These are phyloP conservation scores for Diversispora epigaea DNA, from an alignment of 192 early-diverging fungal species.

Conservation along the genomic window DNA sequence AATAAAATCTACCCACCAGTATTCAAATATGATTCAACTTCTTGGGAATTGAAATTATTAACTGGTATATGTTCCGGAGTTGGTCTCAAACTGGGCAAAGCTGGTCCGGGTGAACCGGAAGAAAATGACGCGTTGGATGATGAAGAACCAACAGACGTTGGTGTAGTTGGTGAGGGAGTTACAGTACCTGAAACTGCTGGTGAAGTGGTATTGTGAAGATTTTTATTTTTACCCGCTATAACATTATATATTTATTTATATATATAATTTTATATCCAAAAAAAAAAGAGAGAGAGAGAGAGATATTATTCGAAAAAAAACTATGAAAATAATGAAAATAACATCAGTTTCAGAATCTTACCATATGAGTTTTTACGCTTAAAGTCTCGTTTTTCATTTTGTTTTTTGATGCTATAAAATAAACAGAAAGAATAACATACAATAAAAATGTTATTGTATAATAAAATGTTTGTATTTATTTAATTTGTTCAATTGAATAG, in stretches of 20 bases:
- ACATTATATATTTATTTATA: neutral
- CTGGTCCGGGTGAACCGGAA: neutral
- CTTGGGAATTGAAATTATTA: constrained; percentile 30
- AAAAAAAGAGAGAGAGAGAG: too few relatives aligned
- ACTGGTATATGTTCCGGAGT: constrained; percentile 25
- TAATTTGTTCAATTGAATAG: too few relatives aligned
- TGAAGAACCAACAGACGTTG: neutral
- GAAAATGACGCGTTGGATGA: neutral
- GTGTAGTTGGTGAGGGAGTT: too few relatives aligned
- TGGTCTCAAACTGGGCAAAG: constrained; percentile 14
- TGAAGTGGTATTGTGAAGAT: neutral
- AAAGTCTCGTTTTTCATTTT: constrained; percentile 16
- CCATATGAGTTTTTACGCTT: constrained; percentile 26
- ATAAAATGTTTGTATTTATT: neutral
- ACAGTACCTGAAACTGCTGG: constrained; percentile 5
- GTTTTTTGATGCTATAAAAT: constrained; percentile 24
- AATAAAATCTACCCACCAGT: constrained; percentile 4
- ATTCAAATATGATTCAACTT: constrained; percentile 30
- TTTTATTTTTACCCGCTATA: constrained; percentile 23
- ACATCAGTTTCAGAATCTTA: neutral
- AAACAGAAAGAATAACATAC: neutral
- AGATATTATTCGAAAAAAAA: neutral
- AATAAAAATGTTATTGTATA: neutral
- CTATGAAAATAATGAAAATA: neutral
- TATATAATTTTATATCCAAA: too few relatives aligned